Evolutionary conservation across 176 grass and related monocot genomes (phyloP).

Genomic region (Tuctoria greenei): DNA sequence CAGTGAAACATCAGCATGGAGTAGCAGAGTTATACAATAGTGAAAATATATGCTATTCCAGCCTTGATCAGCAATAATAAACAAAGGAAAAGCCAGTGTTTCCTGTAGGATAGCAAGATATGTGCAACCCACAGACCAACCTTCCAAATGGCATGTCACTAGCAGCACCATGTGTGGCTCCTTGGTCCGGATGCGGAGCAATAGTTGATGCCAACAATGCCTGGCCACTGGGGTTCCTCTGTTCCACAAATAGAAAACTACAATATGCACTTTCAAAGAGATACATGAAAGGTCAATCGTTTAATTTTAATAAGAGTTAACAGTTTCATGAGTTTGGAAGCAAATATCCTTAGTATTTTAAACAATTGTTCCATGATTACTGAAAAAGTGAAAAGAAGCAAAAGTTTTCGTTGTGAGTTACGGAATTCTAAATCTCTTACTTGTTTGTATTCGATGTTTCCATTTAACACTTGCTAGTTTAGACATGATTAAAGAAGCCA

Average conservation of each 20-base stretch:
- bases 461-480: constrained; percentile 12
- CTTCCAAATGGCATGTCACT: constrained; percentile 89
- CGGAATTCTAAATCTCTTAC: not conserved
- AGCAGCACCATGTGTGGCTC: constrained; percentile 23
- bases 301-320: constrained; percentile 11
- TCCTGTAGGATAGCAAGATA: constrained; percentile 19
- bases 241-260: constrained; percentile 38
- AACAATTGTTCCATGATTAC: not conserved
- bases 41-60: not conserved
- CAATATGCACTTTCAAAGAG: constrained; percentile 28
- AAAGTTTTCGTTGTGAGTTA: not conserved
- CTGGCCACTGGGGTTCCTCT: constrained; percentile 89
- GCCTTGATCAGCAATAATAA: not conserved
- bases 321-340: constrained; percentile 14
- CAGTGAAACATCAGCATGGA: not conserved
- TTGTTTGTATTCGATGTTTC: not conserved
- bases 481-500: constrained; percentile 10
- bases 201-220: constrained; percentile 86
- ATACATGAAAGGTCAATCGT: constrained; percentile 6
- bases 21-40: constrained; percentile 14
- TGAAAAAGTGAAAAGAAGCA: not conserved
- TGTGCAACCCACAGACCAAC: constrained; percentile 41
- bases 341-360: not conserved
- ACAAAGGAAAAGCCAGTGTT: not conserved
- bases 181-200: constrained; percentile 54